Conservation (phyloP, 2,329 filamentous ascomycete genomes). For the Xylariomycetidae sp. region DNA sequence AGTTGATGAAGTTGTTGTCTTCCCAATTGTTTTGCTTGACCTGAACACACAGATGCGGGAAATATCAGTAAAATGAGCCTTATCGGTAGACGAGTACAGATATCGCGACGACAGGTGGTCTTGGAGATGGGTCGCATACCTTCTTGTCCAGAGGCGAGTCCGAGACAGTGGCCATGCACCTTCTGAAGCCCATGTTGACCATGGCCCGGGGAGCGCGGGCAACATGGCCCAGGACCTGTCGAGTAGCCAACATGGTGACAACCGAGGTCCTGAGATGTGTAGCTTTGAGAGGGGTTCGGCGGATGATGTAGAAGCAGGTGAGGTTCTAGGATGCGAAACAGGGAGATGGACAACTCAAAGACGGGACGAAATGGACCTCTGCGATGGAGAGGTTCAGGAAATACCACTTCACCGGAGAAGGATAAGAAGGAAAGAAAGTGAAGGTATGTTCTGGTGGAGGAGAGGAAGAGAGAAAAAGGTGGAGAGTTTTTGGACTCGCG, state of each 20-base stretch:
- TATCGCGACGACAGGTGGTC: too few species aligned
- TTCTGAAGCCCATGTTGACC: constrained; percentile 58
- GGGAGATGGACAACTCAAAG: constrained; percentile 27
- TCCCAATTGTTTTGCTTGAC: constrained; percentile 97
- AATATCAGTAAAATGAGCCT: constrained; percentile 26
- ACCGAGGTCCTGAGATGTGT: constrained; percentile 22
- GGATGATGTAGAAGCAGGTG: constrained; percentile 26
- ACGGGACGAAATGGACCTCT: too few species aligned
- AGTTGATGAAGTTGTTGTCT: constrained; percentile 96
- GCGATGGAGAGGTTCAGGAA: constrained; percentile 1
- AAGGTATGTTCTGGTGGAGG: constrained; percentile 18
- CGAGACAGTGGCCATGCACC: constrained; percentile 75
- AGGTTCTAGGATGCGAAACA: constrained; percentile 14
- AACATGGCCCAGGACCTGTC: constrained; percentile 63
- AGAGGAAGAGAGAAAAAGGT: constrained; percentile 8
- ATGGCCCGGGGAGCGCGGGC: constrained; percentile 53
- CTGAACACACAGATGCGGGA: constrained; percentile 32
- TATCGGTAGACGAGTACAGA: too few species aligned
- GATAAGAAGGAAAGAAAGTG: constrained; percentile 17
- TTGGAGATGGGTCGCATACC: constrained; percentile 54
- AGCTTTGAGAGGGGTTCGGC: constrained; percentile 14
- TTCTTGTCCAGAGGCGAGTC: constrained; percentile 88
- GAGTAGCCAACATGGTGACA: constrained; percentile 63
- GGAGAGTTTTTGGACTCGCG: constrained; percentile 26
- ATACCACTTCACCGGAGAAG: neutral